Conservation (phyloP, 805 yeast species). For the Pachysolen tannophilus region DNA sequence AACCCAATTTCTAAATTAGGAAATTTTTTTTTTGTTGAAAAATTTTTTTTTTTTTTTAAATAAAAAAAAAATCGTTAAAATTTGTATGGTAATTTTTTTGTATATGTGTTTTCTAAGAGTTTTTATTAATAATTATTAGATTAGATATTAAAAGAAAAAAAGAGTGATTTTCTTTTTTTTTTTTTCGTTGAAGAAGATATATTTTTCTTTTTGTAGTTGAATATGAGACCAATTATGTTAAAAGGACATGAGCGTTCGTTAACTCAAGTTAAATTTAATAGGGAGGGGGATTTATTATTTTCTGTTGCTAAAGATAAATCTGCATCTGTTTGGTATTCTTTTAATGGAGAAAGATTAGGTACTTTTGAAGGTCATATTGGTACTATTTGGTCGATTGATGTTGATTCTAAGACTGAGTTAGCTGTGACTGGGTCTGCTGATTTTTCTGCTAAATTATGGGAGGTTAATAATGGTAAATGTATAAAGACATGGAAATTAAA, state of each 20-base stretch:
- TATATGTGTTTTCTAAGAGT: no score
- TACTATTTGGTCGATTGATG: slow-evolving; percentile 92
- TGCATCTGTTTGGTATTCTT: slow-evolving; percentile 89
- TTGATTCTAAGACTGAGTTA: slow-evolving; percentile 58
- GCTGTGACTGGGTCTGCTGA: slow-evolving; percentile 92
- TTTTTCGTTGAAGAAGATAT: no score
- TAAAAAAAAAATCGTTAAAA: no score
- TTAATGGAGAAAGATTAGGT: slow-evolving; percentile 95
- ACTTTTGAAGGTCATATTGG: slow-evolving; percentile 87
- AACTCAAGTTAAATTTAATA: slow-evolving; percentile 92
- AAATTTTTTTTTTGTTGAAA: no score
- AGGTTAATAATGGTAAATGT: slow-evolving; percentile 67
- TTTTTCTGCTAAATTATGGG: slow-evolving; percentile 78
- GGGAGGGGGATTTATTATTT: slow-evolving; percentile 89
- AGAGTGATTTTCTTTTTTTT: no score
- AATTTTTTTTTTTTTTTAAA: no score
- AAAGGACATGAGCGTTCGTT: slow-evolving; percentile 98
- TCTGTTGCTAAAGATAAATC: slow-evolving; percentile 87
- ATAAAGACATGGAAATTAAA: slow-evolving; percentile 64
- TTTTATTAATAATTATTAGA: no score
- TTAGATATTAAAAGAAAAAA: no score
- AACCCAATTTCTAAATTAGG: no score
- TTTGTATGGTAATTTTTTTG: no score
- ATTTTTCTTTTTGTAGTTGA: no score
- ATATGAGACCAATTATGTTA: slow-evolving; percentile 61